Conservation (phyloP, 1,139 yeast genomes). For the Yamadazyma diddensiae region DNA sequence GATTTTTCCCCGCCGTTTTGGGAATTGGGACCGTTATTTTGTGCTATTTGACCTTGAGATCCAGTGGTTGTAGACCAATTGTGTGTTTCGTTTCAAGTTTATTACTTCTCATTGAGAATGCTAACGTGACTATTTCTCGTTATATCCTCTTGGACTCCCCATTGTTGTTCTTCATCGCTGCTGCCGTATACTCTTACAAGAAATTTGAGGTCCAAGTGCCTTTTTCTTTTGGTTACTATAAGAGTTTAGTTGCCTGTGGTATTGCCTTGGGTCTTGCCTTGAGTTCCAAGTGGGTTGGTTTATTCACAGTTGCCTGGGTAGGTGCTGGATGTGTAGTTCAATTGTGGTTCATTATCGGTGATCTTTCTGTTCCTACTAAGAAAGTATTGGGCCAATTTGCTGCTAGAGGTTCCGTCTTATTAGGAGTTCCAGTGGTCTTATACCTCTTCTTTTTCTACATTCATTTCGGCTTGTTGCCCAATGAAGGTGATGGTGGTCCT, state of each 20-base stretch:
- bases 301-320: conserved; percentile 91
- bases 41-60: conserved; percentile 75
- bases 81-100: conserved; percentile 68
- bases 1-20: conserved; percentile 77
- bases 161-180: conserved; percentile 84
- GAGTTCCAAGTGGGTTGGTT: conserved; percentile 95
- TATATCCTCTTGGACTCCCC: conserved; percentile 91
- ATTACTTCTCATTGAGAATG: conserved; percentile 76
- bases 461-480: conserved; percentile 68
- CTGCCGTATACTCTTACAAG: conserved; percentile 75
- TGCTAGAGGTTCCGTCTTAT: conserved; percentile 55
- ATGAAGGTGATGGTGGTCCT: conserved; percentile 85
- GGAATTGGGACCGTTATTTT: conserved; percentile 81
- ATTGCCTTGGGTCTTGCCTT: conserved; percentile 83
- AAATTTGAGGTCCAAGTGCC: conserved; percentile 78
- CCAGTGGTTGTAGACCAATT: conserved; percentile 81
- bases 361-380: conserved; percentile 58
- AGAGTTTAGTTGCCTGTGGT: conserved; percentile 70
- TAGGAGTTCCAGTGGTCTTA: conserved; percentile 67
- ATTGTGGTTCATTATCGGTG: conserved; percentile 88
- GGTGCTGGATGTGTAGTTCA: conserved; percentile 74
- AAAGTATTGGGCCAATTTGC: conserved; percentile 52
- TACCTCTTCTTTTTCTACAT: conserved; percentile 74
- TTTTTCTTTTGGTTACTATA: conserved; percentile 68
- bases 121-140: conserved; percentile 85